These are phyloP conservation scores for Periconia sp. DNA, from an alignment of 2,329 filamentous ascomycete species.

Conservation along the genomic window DNA sequence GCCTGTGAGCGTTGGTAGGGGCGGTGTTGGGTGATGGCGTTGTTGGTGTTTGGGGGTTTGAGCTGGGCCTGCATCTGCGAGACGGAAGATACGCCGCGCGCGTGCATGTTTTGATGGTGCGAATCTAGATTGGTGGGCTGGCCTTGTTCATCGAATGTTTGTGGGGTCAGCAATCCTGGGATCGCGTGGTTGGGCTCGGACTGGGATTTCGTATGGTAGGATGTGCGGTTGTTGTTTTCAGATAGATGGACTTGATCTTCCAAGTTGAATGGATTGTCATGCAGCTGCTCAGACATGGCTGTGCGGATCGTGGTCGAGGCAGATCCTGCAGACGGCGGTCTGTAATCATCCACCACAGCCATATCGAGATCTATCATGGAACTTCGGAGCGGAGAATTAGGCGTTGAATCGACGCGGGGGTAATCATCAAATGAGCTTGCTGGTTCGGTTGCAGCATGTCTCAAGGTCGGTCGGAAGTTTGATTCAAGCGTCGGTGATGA, in stretches of 20 bases:
- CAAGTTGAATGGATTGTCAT: slow-evolving; percentile 53
- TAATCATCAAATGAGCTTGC: slow-evolving; percentile 43
- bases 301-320: slow-evolving; percentile 37
- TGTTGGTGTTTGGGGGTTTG: slow-evolving; percentile 24
- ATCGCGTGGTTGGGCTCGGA: slow-evolving; percentile 44
- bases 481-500: slow-evolving; percentile 35
- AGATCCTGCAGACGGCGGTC: slow-evolving; percentile 48
- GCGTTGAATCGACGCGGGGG: slow-evolving; percentile 36
- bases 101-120: slow-evolving; percentile 33
- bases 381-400: slow-evolving; percentile 36
- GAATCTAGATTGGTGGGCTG: slow-evolving; percentile 32
- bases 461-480: slow-evolving; percentile 43
- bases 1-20: slow-evolving; percentile 32
- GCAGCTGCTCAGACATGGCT: slow-evolving; percentile 42
- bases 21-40: slow-evolving; percentile 19
- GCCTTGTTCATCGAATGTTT: slow-evolving; percentile 39
- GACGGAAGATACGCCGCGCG: slow-evolving; percentile 38
- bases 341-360: slow-evolving; percentile 44
- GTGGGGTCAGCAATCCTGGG: slow-evolving; percentile 39
- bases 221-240: slow-evolving; percentile 41
- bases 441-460: slow-evolving; percentile 46
- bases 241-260: slow-evolving; percentile 48
- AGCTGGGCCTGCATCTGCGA: slow-evolving; percentile 33
- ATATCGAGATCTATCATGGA: slow-evolving; percentile 50
- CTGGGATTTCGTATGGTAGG: slow-evolving; percentile 44